Conservation (phyloP, 768 basidiomycete species). For the Clitopilus hobsonii region DNA sequence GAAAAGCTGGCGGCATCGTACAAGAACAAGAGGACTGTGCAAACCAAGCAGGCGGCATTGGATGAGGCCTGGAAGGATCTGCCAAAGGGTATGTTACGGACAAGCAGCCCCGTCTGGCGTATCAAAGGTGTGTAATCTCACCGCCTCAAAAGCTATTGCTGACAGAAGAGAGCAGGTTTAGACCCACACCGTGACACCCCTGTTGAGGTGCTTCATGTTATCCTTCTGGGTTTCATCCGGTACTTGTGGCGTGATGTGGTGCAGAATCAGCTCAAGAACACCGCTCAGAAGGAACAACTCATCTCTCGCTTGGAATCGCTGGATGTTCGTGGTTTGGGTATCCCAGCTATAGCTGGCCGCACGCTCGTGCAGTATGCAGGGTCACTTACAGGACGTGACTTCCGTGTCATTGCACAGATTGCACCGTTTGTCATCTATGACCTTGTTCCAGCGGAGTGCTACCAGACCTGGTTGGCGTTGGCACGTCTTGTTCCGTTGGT, state of each 20-base stretch:
- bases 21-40: conserved; percentile 6
- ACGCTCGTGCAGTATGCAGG: conserved; percentile 21
- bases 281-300: conserved; percentile 13
- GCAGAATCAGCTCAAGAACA: conserved; percentile 16
- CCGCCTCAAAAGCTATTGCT: too few species aligned
- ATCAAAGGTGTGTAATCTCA: conserved; percentile 11
- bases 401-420: conserved; percentile 26
- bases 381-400: conserved; percentile 31
- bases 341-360: neutral
- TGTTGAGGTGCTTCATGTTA: conserved; percentile 38
- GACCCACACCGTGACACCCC: conserved; percentile 40
- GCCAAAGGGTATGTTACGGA: conserved; percentile 14
- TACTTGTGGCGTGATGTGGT: conserved; percentile 42
- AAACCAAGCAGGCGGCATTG: conserved; percentile 12
- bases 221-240: conserved; percentile 41
- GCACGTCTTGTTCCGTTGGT: conserved; percentile 27
- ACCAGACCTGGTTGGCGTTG: conserved; percentile 28
- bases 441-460: conserved; percentile 20
- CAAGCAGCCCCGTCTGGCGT: conserved; percentile 33
- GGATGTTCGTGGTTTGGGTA: neutral
- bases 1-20: conserved; percentile 15
- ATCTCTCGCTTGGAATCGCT: neutral
- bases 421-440: conserved; percentile 33
- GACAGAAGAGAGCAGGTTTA: too few species aligned
- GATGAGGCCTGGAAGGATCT: conserved; percentile 7